Conservation (phyloP, 441 rosid species). For the Caryocar brasiliense region DNA sequence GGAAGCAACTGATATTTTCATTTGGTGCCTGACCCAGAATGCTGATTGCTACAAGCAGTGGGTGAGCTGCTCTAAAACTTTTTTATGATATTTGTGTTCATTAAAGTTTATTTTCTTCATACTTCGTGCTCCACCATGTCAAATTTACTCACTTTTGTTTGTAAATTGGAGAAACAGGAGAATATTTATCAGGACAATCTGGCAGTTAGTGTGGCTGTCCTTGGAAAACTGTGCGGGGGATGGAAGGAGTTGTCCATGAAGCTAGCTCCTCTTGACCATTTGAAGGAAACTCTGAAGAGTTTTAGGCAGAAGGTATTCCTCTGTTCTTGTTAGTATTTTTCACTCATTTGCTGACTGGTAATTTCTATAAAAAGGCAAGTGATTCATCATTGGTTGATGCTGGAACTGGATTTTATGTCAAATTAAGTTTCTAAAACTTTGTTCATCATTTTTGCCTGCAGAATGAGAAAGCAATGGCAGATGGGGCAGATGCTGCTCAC, state of each 20-base stretch:
- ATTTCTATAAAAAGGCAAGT: too few species aligned
- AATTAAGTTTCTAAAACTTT: not conserved
- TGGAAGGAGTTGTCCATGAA: conserved; percentile 53
- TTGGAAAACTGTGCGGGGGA: conserved; percentile 50
- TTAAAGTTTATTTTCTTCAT: not conserved
- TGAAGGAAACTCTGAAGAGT: conserved; percentile 45
- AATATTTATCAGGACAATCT: conserved; percentile 58
- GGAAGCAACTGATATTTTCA: conserved; percentile 58
- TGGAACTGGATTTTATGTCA: not conserved
- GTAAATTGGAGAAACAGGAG: conserved; percentile 63
- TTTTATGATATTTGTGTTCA: not conserved
- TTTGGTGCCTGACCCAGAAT: conserved; percentile 69
- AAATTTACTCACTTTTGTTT: not conserved
- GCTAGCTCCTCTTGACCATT: conserved; percentile 35
- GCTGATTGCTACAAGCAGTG: conserved; percentile 77
- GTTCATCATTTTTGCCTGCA: conserved; percentile 9
- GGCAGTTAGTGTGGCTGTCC: conserved; percentile 49
- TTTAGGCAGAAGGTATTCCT: conserved; percentile 60
- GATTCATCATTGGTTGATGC: not conserved
- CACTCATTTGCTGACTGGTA: not conserved
- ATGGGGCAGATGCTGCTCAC: conserved; percentile 26
- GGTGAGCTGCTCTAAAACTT: conserved; percentile 41
- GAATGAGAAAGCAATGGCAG: conserved; percentile 57
- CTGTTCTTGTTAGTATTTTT: not conserved
- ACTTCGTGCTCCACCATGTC: not conserved